Evolutionary conservation across 1,284 basidiomycete genomes (phyloP).

Genomic region (Melampsora larici-populina): DNA sequence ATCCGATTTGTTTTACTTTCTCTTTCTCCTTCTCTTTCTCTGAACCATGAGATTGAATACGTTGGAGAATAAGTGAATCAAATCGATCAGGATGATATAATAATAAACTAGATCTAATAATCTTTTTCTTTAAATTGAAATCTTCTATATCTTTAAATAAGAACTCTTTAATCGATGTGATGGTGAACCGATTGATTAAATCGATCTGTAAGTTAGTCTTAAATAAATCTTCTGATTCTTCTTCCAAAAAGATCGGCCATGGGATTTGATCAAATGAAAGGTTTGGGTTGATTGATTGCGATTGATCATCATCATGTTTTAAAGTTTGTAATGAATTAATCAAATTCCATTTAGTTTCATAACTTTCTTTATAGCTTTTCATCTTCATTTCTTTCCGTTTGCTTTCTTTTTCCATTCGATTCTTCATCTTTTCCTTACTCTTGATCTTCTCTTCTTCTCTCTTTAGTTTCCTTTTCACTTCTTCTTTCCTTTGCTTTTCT

Average conservation of each 20-base stretch:
- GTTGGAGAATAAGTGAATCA: slow-evolving; percentile 3
- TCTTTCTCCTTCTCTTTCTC: slow-evolving; percentile 11
- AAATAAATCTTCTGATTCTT: neutral
- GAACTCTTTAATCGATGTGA: neutral
- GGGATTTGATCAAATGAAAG: slow-evolving; percentile 24
- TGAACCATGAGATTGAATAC: slow-evolving; percentile 9
- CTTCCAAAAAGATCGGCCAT: slow-evolving; percentile 24
- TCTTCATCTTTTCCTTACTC: slow-evolving; percentile 1
- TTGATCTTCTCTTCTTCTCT: neutral
- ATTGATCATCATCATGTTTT: neutral
- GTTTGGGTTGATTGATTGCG: neutral
- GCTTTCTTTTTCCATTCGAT: neutral
- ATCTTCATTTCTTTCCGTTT: neutral
- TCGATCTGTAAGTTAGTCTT: neutral
- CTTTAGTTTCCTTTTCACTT: slow-evolving; percentile 2
- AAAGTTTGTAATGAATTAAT: slow-evolving; percentile 26
- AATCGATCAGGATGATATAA: slow-evolving; percentile 40
- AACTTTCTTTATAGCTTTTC: neutral
- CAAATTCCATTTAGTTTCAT: slow-evolving; percentile 9
- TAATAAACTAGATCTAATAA: slow-evolving; percentile 8
- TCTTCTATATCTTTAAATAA: slow-evolving; percentile 4
- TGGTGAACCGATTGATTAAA: slow-evolving; percentile 6
- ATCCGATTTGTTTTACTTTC: slow-evolving; percentile 16
- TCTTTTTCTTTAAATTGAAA: slow-evolving; percentile 9
- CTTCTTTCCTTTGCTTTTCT: slow-evolving; percentile 6